Conservation (phyloP, 2,329 filamentous ascomycete genomes). For the Arthroderma sp. region DNA sequence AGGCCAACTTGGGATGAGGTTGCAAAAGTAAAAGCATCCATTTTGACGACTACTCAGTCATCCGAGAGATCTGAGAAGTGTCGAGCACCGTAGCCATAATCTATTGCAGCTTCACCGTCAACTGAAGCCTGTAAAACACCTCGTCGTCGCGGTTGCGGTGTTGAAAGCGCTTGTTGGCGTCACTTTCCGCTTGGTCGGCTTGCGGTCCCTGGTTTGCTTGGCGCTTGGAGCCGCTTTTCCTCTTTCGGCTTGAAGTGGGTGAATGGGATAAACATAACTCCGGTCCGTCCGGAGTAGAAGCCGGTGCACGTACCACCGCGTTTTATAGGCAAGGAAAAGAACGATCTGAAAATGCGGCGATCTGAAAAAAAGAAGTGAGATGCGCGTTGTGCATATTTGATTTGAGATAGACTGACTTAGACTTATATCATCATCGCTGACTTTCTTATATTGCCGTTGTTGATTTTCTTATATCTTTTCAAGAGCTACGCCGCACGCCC, state of each 20-base stretch:
- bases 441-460: too few species aligned
- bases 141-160: too few species aligned
- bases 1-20: constrained; percentile 73
- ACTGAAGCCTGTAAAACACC: too few species aligned
- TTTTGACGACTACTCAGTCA: constrained; percentile 25
- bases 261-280: not conserved
- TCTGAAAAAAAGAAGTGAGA: too few species aligned
- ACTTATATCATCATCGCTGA: too few species aligned
- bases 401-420: too few species aligned
- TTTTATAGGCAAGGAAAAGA: not conserved
- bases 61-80: not conserved
- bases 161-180: too few species aligned
- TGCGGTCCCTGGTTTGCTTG: not conserved
- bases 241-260: not conserved
- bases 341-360: too few species aligned
- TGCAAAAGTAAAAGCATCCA: constrained; percentile 95
- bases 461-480: too few species aligned
- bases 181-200: too few species aligned
- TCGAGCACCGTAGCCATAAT: constrained; percentile 1
- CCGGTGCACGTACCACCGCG: constrained; percentile 7
- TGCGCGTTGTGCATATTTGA: too few species aligned
- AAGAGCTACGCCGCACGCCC: not conserved
- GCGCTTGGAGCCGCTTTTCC: not conserved
- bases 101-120: not conserved
- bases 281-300: not conserved